Conservation (phyloP, 2,329 filamentous ascomycete species). For the Byssochlamys sp. region DNA sequence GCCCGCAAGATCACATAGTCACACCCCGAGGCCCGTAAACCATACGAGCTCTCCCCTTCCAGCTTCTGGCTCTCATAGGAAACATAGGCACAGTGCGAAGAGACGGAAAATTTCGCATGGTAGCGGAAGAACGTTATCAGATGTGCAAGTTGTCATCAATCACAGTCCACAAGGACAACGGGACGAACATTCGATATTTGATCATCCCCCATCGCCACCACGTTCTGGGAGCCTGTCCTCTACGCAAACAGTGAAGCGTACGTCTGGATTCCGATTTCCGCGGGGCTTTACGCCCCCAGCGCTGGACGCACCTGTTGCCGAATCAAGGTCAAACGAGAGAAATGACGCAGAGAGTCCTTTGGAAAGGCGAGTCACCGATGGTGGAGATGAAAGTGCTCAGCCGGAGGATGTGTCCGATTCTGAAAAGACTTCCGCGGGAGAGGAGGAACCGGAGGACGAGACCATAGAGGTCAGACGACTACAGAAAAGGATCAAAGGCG, state of each 20-base stretch:
- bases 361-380: slow-evolving; percentile 8
- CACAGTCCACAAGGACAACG: slow-evolving; percentile 5
- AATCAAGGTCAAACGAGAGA: slow-evolving; percentile 11
- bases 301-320: slow-evolving; percentile 16
- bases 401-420: not conserved
- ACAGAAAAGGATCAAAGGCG: slow-evolving; percentile 37
- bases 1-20: slow-evolving; percentile 2
- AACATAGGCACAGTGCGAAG: slow-evolving; percentile 19
- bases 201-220: slow-evolving; percentile 33
- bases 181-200: slow-evolving; percentile 14
- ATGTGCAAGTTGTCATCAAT: slow-evolving; percentile 19
- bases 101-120: slow-evolving; percentile 25
- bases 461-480: slow-evolving; percentile 22
- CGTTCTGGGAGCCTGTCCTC: slow-evolving; percentile 26
- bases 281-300: slow-evolving; percentile 22
- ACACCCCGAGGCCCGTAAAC: not conserved
- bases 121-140: slow-evolving; percentile 5
- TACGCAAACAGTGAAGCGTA: slow-evolving; percentile 8
- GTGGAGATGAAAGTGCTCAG: slow-evolving; percentile 9
- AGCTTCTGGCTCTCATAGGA: not conserved
- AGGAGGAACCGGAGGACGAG: slow-evolving; percentile 13
- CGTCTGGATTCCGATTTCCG: slow-evolving; percentile 28
- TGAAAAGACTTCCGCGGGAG: slow-evolving; percentile 3
- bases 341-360: slow-evolving; percentile 9
- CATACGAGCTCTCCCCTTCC: not conserved